Percentiles rank a stretch among this genome's conserved stretches.
Evolutionary conservation across 2,329 filamentous ascomycete genomes (phyloP).

Genomic region (Sclerotinia minor): DNA sequence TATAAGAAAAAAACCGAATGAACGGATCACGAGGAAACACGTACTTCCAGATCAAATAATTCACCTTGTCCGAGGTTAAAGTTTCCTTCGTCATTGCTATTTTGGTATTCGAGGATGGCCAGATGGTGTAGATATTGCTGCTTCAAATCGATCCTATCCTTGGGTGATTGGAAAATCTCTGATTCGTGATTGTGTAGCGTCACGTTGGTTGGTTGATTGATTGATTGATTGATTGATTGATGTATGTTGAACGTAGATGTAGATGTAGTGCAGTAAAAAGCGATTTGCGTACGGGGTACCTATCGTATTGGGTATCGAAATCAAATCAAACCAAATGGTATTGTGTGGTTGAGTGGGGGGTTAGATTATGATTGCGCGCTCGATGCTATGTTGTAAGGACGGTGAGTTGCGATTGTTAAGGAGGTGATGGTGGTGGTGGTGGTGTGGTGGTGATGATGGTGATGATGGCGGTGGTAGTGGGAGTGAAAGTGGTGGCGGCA

Average conservation of each 20-base stretch:
- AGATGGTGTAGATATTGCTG: not conserved
- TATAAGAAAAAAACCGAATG: constrained; percentile 23
- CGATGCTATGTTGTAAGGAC: constrained; percentile 11
- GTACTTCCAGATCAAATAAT: constrained; percentile 71
- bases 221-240: too few species aligned
- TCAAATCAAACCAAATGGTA: not conserved
- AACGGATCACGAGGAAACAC: constrained; percentile 43
- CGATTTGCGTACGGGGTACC: not conserved
- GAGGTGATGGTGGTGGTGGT: constrained; percentile 11
- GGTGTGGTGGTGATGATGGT: constrained; percentile 11
- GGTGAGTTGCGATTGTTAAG: not conserved
- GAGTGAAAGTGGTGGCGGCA: not conserved
- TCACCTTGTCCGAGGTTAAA: constrained; percentile 66
- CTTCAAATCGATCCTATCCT: not conserved
- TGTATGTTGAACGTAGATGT: not conserved
- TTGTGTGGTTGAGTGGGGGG: not conserved
- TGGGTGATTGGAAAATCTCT: not conserved
- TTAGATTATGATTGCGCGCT: constrained; percentile 12
- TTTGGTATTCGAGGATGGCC: constrained; percentile 5
- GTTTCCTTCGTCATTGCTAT: constrained; percentile 41
- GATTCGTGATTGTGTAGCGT: constrained; percentile 11
- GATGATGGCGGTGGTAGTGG: constrained; percentile 15
- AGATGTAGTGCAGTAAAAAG: not conserved
- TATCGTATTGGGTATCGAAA: not conserved
- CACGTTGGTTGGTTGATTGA: not conserved